Percentiles rank a stretch among this genome's conserved stretches.
Conservation (phyloP, 345 rosid species). For the Trapa bicornis region DNA sequence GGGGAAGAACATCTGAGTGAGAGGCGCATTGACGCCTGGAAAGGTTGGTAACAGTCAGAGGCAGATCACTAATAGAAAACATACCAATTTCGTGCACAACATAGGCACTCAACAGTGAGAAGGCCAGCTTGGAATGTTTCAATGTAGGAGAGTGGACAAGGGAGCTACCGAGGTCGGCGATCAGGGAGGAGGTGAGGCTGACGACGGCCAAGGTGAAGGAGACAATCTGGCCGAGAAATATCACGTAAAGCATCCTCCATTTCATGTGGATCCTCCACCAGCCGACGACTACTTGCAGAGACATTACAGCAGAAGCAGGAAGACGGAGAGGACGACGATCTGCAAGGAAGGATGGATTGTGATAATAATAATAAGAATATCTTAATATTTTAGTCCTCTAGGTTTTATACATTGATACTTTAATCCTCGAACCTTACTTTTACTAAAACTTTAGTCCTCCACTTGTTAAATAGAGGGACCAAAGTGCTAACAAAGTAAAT, state of each 20-base stretch:
- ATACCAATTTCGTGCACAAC: background rate
- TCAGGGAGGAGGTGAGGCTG: slow-evolving; percentile 40
- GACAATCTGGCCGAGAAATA: slow-evolving; percentile 36
- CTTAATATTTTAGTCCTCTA: no score
- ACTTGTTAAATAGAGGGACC: no score
- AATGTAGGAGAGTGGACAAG: background rate
- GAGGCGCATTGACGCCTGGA: slow-evolving; percentile 51
- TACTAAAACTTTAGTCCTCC: no score
- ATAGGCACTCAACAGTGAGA: background rate
- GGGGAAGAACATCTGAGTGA: slow-evolving; percentile 31
- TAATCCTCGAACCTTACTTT: no score
- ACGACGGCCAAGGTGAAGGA: slow-evolving; percentile 31
- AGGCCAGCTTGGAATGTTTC: background rate
- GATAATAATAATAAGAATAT: no score
- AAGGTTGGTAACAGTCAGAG: background rate
- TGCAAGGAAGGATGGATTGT: background rate
- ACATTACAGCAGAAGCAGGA: background rate
- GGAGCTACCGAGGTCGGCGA: slow-evolving; percentile 38
- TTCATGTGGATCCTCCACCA: slow-evolving; percentile 22
- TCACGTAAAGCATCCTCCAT: slow-evolving; percentile 20
- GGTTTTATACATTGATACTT: no score
- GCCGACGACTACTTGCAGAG: background rate
- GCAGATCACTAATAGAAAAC: background rate
- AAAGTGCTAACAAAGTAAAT: no score
- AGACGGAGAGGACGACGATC: no score